Percentiles rank a stretch among this genome's conserved stretches.
Conservation (phyloP, 345 rosid species). For the Ceriops zippeliana region DNA sequence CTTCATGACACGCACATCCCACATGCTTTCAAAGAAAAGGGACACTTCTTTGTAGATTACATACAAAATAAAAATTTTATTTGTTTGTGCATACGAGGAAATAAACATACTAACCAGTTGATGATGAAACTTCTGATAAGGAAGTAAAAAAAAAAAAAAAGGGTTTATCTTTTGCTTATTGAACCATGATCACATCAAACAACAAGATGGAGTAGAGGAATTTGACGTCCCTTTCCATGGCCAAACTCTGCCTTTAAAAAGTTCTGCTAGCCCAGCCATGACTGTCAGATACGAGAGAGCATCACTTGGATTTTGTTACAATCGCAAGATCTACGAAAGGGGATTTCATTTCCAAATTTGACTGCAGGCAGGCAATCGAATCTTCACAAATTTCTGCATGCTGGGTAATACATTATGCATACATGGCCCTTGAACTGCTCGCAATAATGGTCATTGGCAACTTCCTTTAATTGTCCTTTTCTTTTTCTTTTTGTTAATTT, state of each 20-base stretch:
- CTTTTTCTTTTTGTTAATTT: background rate
- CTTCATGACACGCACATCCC: too few relatives aligned
- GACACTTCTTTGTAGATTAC: too few relatives aligned
- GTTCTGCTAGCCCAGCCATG: background rate
- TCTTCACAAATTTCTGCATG: background rate
- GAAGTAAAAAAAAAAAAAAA: too few relatives aligned
- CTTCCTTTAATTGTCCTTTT: background rate
- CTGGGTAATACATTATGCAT: too few relatives aligned
- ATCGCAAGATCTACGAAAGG: conserved; percentile 26
- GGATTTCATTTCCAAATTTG: conserved; percentile 24
- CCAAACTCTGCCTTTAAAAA: background rate
- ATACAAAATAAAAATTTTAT: too few relatives aligned
- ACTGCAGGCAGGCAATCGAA: conserved; percentile 3
- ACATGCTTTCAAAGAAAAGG: too few relatives aligned
- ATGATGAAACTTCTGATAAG: too few relatives aligned
- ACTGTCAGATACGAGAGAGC: background rate
- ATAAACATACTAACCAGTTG: too few relatives aligned
- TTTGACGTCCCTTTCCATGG: background rate
- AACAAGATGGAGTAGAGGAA: too few relatives aligned
- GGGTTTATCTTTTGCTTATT: too few relatives aligned
- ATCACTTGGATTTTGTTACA: conserved; percentile 25
- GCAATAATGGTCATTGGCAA: background rate
- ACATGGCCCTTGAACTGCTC: conserved; percentile 2
- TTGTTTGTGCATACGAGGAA: too few relatives aligned
- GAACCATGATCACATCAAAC: too few relatives aligned